Base-by-base conservation (phyloP, 176 grass and related monocot genomes). In the Dactylis glomerata region DNA sequence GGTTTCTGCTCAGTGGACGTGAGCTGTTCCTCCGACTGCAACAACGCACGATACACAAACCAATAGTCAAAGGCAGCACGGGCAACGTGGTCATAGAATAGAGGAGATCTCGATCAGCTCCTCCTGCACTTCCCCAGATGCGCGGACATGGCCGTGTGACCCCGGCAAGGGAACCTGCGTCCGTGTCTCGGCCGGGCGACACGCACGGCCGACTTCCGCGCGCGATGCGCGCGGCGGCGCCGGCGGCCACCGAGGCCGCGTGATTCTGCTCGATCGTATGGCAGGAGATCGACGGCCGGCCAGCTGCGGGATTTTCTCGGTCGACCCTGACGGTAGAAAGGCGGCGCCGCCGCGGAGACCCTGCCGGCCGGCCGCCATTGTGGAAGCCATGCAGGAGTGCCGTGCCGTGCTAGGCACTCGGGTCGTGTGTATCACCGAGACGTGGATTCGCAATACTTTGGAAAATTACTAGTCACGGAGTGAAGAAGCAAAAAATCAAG, bases 161-260 rank as follows among this genome's bases (percentile, higher is more conserved):
- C 82, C 83, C 68, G 78, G 76, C 89, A 82, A 71, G 92, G 84
- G 84, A 79, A 94, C 87, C 87, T 9, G 89, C 79, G 57, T 38
- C 89, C 27, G 84, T 94, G 89, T 93, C 88, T 85, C 84, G 58
- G 68, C 76, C 80, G 68, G 83, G 84, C 86, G 46, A 74, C 50
- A 66, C 90, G 87, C 31, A 69, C 38, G 5, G 14, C 40, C 16
- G 13, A 23, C 81, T 86, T 73, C 80, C 83, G 11, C n/a, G 68
- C 68, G 68, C 67, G 62, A 54, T 73, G 78, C 81, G 81, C 41
- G 30, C 23, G 58, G 47, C 8, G 49, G 16, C 49, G 49, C 10
- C 19, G 22, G 17, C 65, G 13, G 6, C 54, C 40, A 36, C 66
- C 67, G 42, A 58, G 75, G 23, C 3, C 10, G 10, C 23, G 56